Conservation (phyloP, 148 eudicot genomes). For the Nepenthes gracilis region DNA sequence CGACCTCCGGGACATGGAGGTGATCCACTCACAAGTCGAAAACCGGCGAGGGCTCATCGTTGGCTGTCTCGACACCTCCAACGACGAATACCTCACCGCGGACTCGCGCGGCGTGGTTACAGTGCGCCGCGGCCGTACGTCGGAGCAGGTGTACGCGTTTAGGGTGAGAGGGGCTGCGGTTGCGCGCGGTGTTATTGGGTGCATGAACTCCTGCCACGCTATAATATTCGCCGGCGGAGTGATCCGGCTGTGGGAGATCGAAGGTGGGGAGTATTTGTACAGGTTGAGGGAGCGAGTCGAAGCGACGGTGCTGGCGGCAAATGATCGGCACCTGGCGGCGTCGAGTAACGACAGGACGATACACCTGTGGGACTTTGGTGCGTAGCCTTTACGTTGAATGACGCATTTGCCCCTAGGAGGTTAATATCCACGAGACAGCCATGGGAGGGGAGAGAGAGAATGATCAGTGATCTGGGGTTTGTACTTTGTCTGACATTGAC, state of each 20-base stretch:
- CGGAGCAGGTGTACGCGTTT: constrained; percentile 50
- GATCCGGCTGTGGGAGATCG: constrained; percentile 52
- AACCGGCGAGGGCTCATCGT: constrained; percentile 34
- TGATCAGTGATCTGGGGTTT: too few relatives aligned
- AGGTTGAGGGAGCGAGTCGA: constrained; percentile 45
- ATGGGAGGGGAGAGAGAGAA: too few relatives aligned
- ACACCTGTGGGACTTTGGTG: constrained; percentile 88
- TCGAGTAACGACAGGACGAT: constrained; percentile 28
- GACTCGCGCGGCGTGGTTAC: constrained; percentile 43
- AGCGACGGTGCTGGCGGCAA: constrained; percentile 32
- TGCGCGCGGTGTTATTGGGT: constrained; percentile 36
- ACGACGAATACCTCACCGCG: constrained; percentile 20
- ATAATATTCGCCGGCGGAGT: constrained; percentile 44
- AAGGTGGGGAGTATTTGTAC: constrained; percentile 42
- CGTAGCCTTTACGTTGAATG: constrained; percentile 1
- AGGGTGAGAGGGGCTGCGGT: constrained; percentile 21
- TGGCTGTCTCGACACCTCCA: constrained; percentile 28
- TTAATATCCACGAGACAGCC: too few relatives aligned
- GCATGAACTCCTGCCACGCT: constrained; percentile 51
- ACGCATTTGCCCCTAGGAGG: too few relatives aligned
- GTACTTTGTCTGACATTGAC: too few relatives aligned
- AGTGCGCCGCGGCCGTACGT: constrained; percentile 29
- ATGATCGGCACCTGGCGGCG: constrained; percentile 53
- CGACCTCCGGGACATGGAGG: constrained; percentile 34
- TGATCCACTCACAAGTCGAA: constrained; percentile 22